These are phyloP conservation scores for Aspergillus luchuensis DNA, from an alignment of 2,329 filamentous ascomycete species.

Conservation along the genomic window DNA sequence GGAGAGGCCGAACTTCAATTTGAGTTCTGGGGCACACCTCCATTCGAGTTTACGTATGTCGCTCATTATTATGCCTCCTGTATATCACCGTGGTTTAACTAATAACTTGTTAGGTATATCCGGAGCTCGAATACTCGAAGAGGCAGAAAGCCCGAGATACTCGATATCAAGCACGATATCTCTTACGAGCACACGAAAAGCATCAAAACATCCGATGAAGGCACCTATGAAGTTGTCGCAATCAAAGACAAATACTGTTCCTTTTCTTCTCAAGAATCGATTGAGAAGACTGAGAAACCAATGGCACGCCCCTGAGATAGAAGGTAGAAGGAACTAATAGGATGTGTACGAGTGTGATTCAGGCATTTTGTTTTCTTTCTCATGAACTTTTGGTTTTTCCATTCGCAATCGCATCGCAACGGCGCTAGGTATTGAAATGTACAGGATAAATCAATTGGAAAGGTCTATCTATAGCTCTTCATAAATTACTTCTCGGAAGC, in stretches of 20 bases:
- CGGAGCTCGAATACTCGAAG: slow-evolving; percentile 81
- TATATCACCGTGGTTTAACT: slow-evolving; percentile 9
- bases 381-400: not conserved
- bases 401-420: slow-evolving; percentile 33
- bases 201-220: slow-evolving; percentile 85
- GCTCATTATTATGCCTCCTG: not conserved
- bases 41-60: slow-evolving; percentile 85
- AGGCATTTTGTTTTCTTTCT: slow-evolving; percentile 18
- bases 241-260: slow-evolving; percentile 94
- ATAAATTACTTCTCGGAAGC: slow-evolving; percentile 14
- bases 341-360: slow-evolving; percentile 20
- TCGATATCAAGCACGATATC: slow-evolving; percentile 88
- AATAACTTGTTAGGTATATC: slow-evolving; percentile 63
- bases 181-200: slow-evolving; percentile 80
- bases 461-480: slow-evolving; percentile 4
- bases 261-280: slow-evolving; percentile 71
- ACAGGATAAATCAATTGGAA: slow-evolving; percentile 14
- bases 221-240: slow-evolving; percentile 93
- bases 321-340: slow-evolving; percentile 19
- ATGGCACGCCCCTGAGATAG: slow-evolving; percentile 25
- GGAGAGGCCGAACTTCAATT: slow-evolving; percentile 91
- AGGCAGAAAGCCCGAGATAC: slow-evolving; percentile 73
- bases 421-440: slow-evolving; percentile 27
- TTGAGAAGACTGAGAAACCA: slow-evolving; percentile 50
- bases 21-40: slow-evolving; percentile 91